A percentile compares a stretch with the other conserved stretches of the same genome.
phyloP scores from a whole-genome alignment of 2,329 filamentous ascomycete genomes.

The Botrytis paeoniae region DNA sequence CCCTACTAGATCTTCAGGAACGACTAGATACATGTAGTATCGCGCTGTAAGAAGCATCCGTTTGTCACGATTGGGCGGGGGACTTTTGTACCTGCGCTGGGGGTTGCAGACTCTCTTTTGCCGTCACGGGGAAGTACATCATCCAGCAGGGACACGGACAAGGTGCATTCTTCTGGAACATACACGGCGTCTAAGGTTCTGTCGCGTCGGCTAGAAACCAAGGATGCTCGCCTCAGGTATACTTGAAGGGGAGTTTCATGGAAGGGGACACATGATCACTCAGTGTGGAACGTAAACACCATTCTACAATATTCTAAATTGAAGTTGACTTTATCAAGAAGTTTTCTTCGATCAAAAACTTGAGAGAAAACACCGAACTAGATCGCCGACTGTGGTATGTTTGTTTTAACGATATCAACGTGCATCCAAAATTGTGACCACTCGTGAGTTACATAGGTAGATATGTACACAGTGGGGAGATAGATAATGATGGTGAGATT shows the following conservation, averaged over 20 bases:
- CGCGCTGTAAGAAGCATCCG: not conserved
- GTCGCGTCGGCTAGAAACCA: not conserved
- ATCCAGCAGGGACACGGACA: not conserved
- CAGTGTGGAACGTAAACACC: not conserved
- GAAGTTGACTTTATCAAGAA: not conserved
- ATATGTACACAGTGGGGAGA: not conserved
- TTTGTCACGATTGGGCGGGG: slow-evolving; percentile 10
- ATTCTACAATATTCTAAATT: not conserved
- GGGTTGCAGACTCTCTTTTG: slow-evolving; percentile 2
- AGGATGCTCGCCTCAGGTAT: slow-evolving; percentile 1
- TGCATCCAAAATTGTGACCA: not conserved
- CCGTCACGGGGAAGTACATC: not conserved
- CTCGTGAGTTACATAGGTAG: not conserved
- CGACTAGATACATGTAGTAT: not conserved
- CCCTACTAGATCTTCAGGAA: not conserved
- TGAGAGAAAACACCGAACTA: not conserved
- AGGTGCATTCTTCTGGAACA: slow-evolving; percentile 19
- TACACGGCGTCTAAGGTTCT: slow-evolving; percentile 12
- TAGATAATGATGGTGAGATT: not conserved
- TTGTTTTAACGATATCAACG: not conserved
- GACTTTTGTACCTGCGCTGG: slow-evolving; percentile 10
- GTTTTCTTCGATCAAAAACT: not conserved
- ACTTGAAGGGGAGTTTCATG: slow-evolving; percentile 3
- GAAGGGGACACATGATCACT: not conserved
- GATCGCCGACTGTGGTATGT: not conserved